A percentile compares a stretch with the other conserved stretches of the same genome.
phyloP scores from a whole-genome alignment of 2,329 filamentous ascomycete species.

The Colletotrichum sojae region DNA sequence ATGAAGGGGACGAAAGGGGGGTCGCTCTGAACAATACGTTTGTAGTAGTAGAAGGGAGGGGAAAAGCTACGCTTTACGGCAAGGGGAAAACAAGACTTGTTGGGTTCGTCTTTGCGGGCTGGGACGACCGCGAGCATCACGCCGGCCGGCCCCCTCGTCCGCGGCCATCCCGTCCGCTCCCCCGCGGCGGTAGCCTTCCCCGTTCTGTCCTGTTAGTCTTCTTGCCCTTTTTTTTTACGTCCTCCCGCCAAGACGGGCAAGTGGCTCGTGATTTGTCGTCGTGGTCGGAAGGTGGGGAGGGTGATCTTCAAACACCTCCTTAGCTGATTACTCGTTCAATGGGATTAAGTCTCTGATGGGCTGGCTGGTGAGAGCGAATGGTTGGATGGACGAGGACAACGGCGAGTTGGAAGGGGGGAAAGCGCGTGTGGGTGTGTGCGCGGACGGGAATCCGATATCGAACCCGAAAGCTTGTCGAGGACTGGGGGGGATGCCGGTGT shows the following conservation, averaged over 20 bases:
- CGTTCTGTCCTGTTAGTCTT: neutral
- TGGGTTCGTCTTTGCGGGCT: neutral
- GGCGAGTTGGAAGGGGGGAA: too few species aligned
- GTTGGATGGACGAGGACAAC: neutral
- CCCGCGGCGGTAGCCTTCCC: neutral
- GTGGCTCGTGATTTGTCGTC: conserved; percentile 4
- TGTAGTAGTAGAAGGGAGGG: too few species aligned
- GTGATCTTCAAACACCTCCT: conserved; percentile 8
- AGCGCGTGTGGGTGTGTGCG: too few species aligned
- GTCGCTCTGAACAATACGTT: neutral
- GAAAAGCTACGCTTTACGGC: neutral
- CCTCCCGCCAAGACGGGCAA: neutral
- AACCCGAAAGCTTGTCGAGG: conserved; percentile 28
- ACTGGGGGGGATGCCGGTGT: too few species aligned
- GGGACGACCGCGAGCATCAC: neutral
- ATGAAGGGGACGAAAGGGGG: neutral
- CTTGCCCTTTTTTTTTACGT: neutral
- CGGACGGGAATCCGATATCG: conserved; percentile 24
- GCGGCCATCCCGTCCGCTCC: too few species aligned
- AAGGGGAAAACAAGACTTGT: neutral
- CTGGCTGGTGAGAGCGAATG: neutral
- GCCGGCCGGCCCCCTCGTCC: neutral
- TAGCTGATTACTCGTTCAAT: conserved; percentile 3
- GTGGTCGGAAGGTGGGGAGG: too few species aligned
- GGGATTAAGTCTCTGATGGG: neutral